These are phyloP conservation scores for Aspergillus ochraceus DNA, from an alignment of 2,329 filamentous ascomycete species.

Conservation along the genomic window DNA sequence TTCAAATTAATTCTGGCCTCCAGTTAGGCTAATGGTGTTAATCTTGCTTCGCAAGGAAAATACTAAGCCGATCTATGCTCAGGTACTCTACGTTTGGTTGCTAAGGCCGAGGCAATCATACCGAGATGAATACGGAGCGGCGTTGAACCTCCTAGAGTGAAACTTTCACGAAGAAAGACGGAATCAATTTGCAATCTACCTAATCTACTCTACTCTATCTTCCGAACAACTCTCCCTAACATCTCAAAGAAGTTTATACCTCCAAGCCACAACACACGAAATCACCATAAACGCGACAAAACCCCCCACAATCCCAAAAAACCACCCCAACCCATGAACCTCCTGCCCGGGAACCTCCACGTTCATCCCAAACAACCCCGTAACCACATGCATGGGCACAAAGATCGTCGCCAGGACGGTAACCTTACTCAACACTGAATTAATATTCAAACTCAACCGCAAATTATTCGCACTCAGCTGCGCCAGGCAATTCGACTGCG, in stretches of 20 bases:
- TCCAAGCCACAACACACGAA: slow-evolving; percentile 34
- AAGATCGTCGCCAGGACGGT: slow-evolving; percentile 90
- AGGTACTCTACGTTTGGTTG: too few species aligned
- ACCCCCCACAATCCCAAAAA: slow-evolving; percentile 48
- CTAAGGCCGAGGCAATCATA: too few species aligned
- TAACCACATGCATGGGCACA: slow-evolving; percentile 88
- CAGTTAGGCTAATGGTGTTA: too few species aligned
- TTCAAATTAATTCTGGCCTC: too few species aligned
- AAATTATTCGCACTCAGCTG: slow-evolving; percentile 91
- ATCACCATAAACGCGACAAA: slow-evolving; percentile 41
- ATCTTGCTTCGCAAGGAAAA: too few species aligned
- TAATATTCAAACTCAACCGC: slow-evolving; percentile 78
- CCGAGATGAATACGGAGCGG: too few species aligned
- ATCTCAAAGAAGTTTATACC: slow-evolving; percentile 34
- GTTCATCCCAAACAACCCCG: slow-evolving; percentile 56
- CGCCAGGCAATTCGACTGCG: slow-evolving; percentile 91
- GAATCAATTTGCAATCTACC: too few species aligned
- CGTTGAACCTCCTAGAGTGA: too few species aligned
- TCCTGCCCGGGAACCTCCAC: slow-evolving; percentile 46
- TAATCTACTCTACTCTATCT: too few species aligned
- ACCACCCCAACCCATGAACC: slow-evolving; percentile 41
- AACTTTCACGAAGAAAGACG: too few species aligned
- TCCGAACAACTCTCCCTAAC: too few species aligned
- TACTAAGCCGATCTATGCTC: too few species aligned
- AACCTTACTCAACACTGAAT: slow-evolving; percentile 87